Evolutionary conservation across 345 rosid genomes (phyloP).

Genomic region (Populus pruinosa): DNA sequence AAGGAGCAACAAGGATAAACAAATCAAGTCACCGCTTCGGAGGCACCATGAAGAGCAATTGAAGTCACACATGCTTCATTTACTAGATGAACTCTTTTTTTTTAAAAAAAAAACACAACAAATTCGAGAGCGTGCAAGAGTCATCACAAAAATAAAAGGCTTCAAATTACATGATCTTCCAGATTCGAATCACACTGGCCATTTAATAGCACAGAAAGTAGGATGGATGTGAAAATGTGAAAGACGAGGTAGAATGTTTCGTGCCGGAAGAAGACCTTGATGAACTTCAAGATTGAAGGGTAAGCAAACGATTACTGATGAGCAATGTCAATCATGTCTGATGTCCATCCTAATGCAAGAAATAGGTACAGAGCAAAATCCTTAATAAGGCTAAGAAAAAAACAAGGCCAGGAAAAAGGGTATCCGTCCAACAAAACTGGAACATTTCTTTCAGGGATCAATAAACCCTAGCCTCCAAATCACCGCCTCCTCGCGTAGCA

Average conservation of each 20-base stretch:
- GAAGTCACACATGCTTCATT: neutral
- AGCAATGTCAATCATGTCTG: neutral
- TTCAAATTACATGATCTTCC: neutral
- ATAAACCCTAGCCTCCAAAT: constrained; percentile 23
- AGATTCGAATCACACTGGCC: neutral
- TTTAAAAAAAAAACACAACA: neutral
- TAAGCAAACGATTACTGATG: neutral
- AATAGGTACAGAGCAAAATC: constrained; percentile 12
- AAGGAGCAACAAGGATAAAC: neutral
- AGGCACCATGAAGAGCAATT: neutral
- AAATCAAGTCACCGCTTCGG: neutral
- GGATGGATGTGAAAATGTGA: neutral
- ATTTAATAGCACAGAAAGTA: neutral
- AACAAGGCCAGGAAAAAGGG: constrained; percentile 20
- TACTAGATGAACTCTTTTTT: neutral
- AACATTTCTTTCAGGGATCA: constrained; percentile 1
- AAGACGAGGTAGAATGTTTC: neutral
- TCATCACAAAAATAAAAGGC: neutral
- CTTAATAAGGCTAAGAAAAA: constrained; percentile 26
- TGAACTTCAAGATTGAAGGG: neutral
- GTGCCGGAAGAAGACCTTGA: neutral
- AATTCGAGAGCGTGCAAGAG: neutral
- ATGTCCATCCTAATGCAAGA: constrained; percentile 1
- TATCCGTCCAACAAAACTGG: constrained; percentile 35
- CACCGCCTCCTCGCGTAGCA: constrained; percentile 41